Evolutionary conservation across 176 grass and related monocot genomes (phyloP), one percentile per base, ranked within the genome.

Genomic region (Aegilops tauschii): DNA sequence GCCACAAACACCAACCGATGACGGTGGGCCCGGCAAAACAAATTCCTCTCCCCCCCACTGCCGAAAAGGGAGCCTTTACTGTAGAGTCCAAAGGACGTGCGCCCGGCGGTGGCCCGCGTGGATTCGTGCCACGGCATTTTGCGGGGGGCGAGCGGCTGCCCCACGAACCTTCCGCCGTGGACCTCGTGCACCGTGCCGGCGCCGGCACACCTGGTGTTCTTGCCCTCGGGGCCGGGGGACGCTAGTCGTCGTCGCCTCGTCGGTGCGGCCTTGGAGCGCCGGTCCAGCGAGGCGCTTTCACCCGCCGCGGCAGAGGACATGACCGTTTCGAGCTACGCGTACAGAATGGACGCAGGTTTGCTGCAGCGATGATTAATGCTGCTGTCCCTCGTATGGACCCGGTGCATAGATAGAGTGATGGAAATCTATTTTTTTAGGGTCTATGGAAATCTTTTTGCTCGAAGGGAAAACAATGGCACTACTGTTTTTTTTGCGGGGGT

Each of bases 281-380:
- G 39, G 88, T 86, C 79, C 79, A 78, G 78, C 18, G 6, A 30
- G 21, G 8, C 18, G 49, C 56, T 65, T 29, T 25, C 18, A 29
- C 44, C 29, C 20, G 45, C 65, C 45, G 31, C 50, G 21, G 20
- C 16, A 1, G 54, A 73, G 72, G 80, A 70, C 73, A 6, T 12
- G 63, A 17, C 36, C 14, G 50, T 32, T 72, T 54, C 35, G 36
- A 16, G 83, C 69, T 58, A 65, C 0, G 68, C 25, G 88, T 86
- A 82, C 70, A 69, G 34, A 37, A 82, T 21, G 21, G 65, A 61
- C 11, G 88, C 73, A 77, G 73, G 73, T 20, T 32, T 3, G 16
- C 27, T 67, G 49, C 79, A 75, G 69, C 56, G 58, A 76, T n/a
- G 65, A 65, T 78, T 86, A 90, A 83, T 78, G 89, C 73, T 4